phyloP scores from a whole-genome alignment of 306 rosid species.

The Medicago lupulina region DNA sequence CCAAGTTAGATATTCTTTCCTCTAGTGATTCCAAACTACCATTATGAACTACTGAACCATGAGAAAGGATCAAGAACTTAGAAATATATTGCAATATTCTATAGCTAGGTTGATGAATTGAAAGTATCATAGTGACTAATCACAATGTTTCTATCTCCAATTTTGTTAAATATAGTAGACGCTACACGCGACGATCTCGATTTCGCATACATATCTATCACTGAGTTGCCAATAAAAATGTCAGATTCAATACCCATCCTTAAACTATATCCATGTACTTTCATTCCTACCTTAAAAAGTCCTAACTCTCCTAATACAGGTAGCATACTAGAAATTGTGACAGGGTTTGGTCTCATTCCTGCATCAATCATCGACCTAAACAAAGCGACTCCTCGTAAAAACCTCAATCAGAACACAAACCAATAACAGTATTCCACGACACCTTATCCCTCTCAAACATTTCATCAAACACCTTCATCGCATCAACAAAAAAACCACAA shows the following conservation, averaged over 20 bases:
- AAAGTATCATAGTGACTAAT: too few species aligned
- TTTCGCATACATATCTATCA: constrained; percentile 86
- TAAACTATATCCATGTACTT: constrained; percentile 74
- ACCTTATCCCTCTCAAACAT: constrained; percentile 79
- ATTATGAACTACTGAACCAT: constrained; percentile 71
- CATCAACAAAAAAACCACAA: constrained; percentile 51
- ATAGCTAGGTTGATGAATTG: constrained; percentile 92
- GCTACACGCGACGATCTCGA: constrained; percentile 64
- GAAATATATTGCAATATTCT: constrained; percentile 78
- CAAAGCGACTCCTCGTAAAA: constrained; percentile 49
- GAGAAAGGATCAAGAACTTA: constrained; percentile 75
- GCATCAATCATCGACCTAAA: constrained; percentile 65
- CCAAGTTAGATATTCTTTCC: constrained; percentile 55
- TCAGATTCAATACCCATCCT: constrained; percentile 66
- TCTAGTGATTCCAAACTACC: constrained; percentile 76
- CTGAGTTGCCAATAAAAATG: constrained; percentile 68
- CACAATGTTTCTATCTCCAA: constrained; percentile 66
- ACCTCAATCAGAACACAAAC: constrained; percentile 63
- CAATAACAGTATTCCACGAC: constrained; percentile 78
- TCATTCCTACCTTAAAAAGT: constrained; percentile 58
- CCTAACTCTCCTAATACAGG: constrained; percentile 76
- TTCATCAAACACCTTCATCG: constrained; percentile 70
- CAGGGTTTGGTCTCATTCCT: constrained; percentile 65
- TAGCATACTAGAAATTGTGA: constrained; percentile 74
- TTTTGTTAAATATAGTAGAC: constrained; percentile 59